phyloP scores from a whole-genome alignment of 345 rosid species.

The Acer campestre region DNA sequence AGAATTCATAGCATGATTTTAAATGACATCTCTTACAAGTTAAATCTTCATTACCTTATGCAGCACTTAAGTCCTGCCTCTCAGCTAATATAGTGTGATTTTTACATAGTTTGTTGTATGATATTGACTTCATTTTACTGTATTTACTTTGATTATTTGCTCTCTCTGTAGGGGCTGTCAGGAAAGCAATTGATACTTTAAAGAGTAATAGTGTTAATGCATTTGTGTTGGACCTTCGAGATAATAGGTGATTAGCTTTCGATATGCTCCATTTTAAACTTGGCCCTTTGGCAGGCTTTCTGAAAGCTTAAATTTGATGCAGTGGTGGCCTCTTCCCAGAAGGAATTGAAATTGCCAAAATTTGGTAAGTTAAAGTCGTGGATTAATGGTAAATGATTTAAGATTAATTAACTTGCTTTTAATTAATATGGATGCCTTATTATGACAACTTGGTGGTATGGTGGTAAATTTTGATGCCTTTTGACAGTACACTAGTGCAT shows the following conservation, averaged over 20 bases:
- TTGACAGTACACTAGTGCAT: not conserved
- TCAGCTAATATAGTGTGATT: not conserved
- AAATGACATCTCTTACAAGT: not conserved
- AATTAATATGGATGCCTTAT: conserved; percentile 1
- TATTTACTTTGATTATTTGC: conserved; percentile 10
- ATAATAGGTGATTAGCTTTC: conserved; percentile 75
- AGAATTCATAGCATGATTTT: not conserved
- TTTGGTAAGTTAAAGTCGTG: conserved; percentile 60
- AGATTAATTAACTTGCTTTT: not conserved
- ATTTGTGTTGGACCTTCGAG: conserved; percentile 93
- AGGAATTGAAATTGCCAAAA: conserved; percentile 92
- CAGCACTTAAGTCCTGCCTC: not conserved
- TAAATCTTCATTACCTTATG: not conserved
- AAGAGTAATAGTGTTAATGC: conserved; percentile 69
- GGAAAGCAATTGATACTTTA: conserved; percentile 75
- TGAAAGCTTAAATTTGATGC: conserved; percentile 53
- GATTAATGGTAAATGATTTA: not conserved
- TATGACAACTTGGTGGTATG: not conserved
- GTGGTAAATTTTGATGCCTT: not conserved
- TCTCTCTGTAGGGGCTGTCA: conserved; percentile 68
- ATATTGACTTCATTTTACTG: not conserved
- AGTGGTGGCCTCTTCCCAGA: conserved; percentile 98
- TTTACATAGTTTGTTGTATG: not conserved
- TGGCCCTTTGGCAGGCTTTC: conserved; percentile 30
- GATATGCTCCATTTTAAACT: conserved; percentile 23